Evolutionary conservation across 1,139 yeast genomes (phyloP).

Genomic region (Hansenula lynferdii): DNA sequence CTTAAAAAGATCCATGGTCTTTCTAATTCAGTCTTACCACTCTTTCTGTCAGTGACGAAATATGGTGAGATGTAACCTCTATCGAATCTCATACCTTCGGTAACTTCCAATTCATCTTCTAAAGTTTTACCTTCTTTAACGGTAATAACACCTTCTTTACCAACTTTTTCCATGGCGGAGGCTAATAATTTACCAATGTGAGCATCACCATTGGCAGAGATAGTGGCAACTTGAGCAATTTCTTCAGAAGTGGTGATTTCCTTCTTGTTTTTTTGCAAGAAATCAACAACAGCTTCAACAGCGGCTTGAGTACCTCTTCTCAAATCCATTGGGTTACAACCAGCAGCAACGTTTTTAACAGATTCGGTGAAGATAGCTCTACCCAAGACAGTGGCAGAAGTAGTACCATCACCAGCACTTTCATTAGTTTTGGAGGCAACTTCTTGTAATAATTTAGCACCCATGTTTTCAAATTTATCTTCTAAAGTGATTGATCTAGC

Average conservation of each 20-base stretch:
- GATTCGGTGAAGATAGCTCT: slow-evolving; percentile 97
- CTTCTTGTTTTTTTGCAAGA: slow-evolving; percentile 85
- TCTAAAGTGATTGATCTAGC: slow-evolving; percentile 83
- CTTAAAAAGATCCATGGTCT: slow-evolving; percentile 86
- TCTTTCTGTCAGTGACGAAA: slow-evolving; percentile 94
- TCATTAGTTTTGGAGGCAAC: slow-evolving; percentile 98
- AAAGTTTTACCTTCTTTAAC: slow-evolving; percentile 97
- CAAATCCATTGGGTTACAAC: slow-evolving; percentile 99
- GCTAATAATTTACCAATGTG: slow-evolving; percentile 95
- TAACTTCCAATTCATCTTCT: slow-evolving; percentile 95
- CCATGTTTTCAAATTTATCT: slow-evolving; percentile 94
- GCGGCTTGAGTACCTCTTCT: slow-evolving; percentile 99
- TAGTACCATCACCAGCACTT: slow-evolving; percentile 99
- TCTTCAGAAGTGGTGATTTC: slow-evolving; percentile 97
- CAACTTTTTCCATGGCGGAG: slow-evolving; percentile 98
- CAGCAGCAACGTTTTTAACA: slow-evolving; percentile 98
- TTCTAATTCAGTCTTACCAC: slow-evolving; percentile 97
- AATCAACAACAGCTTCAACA: slow-evolving; percentile 92
- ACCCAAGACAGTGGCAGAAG: slow-evolving; percentile 96
- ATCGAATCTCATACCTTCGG: slow-evolving; percentile 99
- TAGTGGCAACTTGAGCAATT: slow-evolving; percentile 98
- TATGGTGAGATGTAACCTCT: slow-evolving; percentile 98
- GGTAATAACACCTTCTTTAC: slow-evolving; percentile 99
- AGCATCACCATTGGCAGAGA: slow-evolving; percentile 94
- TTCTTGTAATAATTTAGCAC: slow-evolving; percentile 94